These are phyloP conservation scores for Dryas integrifolia DNA, from an alignment of 331 rosid genomes.

Conservation along the genomic window DNA sequence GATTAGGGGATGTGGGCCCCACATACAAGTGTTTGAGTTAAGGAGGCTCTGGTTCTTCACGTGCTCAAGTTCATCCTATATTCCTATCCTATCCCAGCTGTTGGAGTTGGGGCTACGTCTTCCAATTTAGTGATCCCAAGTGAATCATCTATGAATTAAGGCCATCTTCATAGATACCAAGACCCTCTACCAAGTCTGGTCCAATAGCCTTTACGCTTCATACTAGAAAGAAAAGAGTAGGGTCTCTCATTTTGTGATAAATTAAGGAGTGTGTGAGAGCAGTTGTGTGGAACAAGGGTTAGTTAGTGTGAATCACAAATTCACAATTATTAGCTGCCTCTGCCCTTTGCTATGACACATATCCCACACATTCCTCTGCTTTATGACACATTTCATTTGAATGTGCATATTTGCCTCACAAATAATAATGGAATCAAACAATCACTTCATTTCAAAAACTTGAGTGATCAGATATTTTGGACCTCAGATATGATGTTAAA, in stretches of 20 bases:
- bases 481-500: no score
- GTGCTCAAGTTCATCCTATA: conserved; percentile 36
- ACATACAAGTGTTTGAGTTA: conserved; percentile 22
- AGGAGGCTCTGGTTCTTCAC: conserved; percentile 35
- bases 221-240: background rate
- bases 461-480: no score
- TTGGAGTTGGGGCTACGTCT: conserved; percentile 16
- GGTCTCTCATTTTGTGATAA: background rate
- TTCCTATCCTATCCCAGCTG: conserved; percentile 6
- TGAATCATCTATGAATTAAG: background rate
- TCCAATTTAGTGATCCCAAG: conserved; percentile 7
- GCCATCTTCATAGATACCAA: conserved; percentile 30
- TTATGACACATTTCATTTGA: no score
- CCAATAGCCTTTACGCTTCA: conserved; percentile 17
- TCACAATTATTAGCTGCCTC: background rate
- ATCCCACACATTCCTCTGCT: no score
- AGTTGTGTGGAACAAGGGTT: background rate
- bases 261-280: background rate
- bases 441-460: no score
- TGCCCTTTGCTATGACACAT: background rate
- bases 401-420: no score
- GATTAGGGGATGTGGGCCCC: conserved; percentile 28
- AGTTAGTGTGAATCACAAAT: background rate
- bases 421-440: no score
- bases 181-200: conserved; percentile 13